Evolutionary conservation across 2,329 filamentous ascomycete genomes (phyloP).

Genomic region (Fusarium humuli): DNA sequence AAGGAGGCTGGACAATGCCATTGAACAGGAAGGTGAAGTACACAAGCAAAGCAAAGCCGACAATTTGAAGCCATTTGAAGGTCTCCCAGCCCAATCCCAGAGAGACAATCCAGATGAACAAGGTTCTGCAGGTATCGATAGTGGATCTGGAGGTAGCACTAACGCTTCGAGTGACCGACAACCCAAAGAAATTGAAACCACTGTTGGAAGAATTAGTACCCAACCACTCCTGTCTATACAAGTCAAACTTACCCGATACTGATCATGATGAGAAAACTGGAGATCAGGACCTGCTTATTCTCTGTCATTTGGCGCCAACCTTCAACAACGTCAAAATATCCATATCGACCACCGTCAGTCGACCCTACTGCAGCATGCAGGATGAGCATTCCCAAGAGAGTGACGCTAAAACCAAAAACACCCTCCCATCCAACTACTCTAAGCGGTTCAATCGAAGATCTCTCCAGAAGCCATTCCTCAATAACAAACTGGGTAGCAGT

Average conservation of each 20-base stretch:
- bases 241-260: conserved; percentile 81
- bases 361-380: conserved; percentile 82
- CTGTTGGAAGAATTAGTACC: conserved; percentile 57
- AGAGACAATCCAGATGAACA: conserved; percentile 98
- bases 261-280: conserved; percentile 93
- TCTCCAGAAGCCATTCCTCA: conserved; percentile 89
- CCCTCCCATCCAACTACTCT: conserved; percentile 97
- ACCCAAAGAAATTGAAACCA: conserved; percentile 98
- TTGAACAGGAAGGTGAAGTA: conserved; percentile 99
- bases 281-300: conserved; percentile 76
- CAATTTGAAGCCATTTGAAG: conserved; percentile 96
- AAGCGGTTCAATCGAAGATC: conserved; percentile 77
- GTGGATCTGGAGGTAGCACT: conserved; percentile 94
- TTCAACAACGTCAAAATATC: conserved; percentile 91
- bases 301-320: conserved; percentile 84
- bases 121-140: conserved; percentile 95
- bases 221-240: neutral
- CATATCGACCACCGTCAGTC: conserved; percentile 78
- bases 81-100: conserved; percentile 94
- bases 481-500: conserved; percentile 96
- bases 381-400: conserved; percentile 80
- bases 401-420: conserved; percentile 86
- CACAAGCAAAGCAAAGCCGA: conserved; percentile 88
- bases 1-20: conserved; percentile 86
- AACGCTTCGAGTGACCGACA: conserved; percentile 89